A percentile compares a stretch with the other conserved stretches of the same genome.
Conservation (phyloP, 2,329 filamentous ascomycete genomes). For the Aspergillus texensis region DNA sequence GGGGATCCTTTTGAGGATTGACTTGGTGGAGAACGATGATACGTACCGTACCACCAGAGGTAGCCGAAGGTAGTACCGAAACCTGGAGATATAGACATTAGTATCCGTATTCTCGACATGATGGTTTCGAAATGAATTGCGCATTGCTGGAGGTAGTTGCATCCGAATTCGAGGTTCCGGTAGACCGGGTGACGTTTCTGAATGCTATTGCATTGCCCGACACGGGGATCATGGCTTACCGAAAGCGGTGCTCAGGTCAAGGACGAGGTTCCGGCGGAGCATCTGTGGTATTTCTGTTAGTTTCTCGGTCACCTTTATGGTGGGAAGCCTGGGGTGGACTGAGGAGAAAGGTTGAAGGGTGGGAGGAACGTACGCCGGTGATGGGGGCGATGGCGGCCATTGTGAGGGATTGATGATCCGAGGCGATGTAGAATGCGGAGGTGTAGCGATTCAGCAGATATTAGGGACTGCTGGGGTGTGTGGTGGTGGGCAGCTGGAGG, state of each 20-base stretch:
- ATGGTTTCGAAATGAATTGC: not conserved
- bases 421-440: constrained; percentile 16
- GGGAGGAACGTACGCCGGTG: constrained; percentile 47
- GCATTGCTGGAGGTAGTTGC: not conserved
- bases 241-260: constrained; percentile 67
- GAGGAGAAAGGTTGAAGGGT: not conserved
- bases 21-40: constrained; percentile 7
- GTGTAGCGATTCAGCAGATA: constrained; percentile 21
- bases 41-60: constrained; percentile 68
- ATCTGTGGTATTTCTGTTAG: constrained; percentile 50
- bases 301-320: not conserved
- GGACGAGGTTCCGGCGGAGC: constrained; percentile 66
- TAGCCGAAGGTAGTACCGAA: constrained; percentile 66
- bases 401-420: constrained; percentile 27
- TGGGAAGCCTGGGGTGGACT: not conserved
- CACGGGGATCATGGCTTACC: constrained; percentile 53
- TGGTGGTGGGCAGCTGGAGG: constrained; percentile 22
- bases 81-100: constrained; percentile 45
- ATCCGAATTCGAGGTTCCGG: not conserved
- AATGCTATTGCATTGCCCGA: not conserved
- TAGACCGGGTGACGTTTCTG: not conserved
- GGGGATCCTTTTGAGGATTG: not conserved
- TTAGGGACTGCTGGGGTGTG: constrained; percentile 26
- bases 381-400: constrained; percentile 51
- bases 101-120: not conserved